Conservation (phyloP, 23 red algal genomes). For the Gracilaria vermiculophylla region DNA sequence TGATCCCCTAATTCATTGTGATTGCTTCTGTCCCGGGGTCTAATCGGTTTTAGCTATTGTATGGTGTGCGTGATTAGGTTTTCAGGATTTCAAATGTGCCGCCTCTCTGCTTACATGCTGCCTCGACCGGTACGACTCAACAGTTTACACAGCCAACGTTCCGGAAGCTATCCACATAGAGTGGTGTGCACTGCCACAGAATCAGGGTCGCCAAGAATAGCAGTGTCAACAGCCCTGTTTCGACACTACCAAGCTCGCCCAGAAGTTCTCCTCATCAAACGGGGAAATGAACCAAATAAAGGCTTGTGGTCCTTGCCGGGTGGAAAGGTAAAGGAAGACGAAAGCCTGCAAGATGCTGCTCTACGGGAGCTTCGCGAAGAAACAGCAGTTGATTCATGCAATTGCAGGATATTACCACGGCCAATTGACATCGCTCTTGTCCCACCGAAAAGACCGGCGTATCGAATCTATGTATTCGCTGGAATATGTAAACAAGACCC, state of each 20-base stretch:
- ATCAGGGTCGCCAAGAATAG: slow-evolving; percentile 84
- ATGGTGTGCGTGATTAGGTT: too few species aligned
- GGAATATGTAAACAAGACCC: neutral
- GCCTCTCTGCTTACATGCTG: neutral
- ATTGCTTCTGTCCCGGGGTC: too few species aligned
- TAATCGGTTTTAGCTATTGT: too few species aligned
- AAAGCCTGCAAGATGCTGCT: slow-evolving; percentile 14
- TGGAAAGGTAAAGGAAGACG: slow-evolving; percentile 7
- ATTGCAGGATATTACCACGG: neutral
- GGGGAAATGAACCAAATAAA: slow-evolving; percentile 39
- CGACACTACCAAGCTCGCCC: neutral
- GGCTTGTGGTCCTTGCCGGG: slow-evolving; percentile 50
- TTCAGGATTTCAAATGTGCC: neutral
- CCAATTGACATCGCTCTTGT: slow-evolving; percentile 27
- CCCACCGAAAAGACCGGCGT: neutral
- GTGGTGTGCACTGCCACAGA: slow-evolving; percentile 31
- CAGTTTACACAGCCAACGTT: neutral
- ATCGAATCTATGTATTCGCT: slow-evolving; percentile 45
- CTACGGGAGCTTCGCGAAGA: slow-evolving; percentile 53
- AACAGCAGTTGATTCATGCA: slow-evolving; percentile 1
- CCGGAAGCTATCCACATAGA: neutral
- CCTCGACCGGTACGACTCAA: neutral
- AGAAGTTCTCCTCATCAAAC: slow-evolving; percentile 42
- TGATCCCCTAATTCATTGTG: too few species aligned
- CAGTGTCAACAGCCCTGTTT: slow-evolving; percentile 51